Evolutionary conservation across 1,139 yeast species (phyloP), one percentile per base, ranked within the genome.

Genomic region (Schwanniomyces etchellsii): DNA sequence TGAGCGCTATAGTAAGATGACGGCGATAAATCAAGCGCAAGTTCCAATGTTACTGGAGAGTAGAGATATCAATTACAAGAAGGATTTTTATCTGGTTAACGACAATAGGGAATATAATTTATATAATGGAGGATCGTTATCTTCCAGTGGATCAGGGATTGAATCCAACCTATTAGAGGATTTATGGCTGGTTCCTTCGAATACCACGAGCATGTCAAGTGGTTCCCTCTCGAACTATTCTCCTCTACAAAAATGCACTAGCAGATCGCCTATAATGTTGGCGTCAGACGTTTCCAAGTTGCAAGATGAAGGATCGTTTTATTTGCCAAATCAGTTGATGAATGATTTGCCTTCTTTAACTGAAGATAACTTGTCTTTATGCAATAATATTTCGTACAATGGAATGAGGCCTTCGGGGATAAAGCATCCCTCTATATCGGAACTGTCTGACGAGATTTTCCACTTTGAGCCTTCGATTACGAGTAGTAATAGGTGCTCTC

Each of bases 141-240:
- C 21, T 7, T n/a, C n/a, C 9, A 18, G 21, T 18, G 21, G 21
- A 7, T 7, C 21, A 7, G 21, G n/a, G 7, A 18, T 18, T 18
- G 21, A 18, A 18, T 18, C 21, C 9, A 18, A 18, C 21, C 21
- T 18, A 18, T 52, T 60, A 40, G 56, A 63, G 6, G 66, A 58
- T 29, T 52, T 60, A 35, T 60, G 67, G 67, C 59, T 50, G 31
- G 44, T 53, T 11, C 27, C 40, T 7, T 40, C 45, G 4, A 38
- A 40, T 21, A 42, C 40, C 14, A 36, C 44, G 12, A 29, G 27
- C n/a, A 18, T 32, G 2, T 35, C 40, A 6, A 36, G 31, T 26
- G 11, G 33, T 20, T 21, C 29, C 2, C n/a, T 18, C n/a, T 18
- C 21, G 7, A 18, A n/a, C 21, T 18, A 18, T n/a, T 33, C 32